Conservation (phyloP, 176 grass and related monocot genomes). For the Saccharum officinarum region DNA sequence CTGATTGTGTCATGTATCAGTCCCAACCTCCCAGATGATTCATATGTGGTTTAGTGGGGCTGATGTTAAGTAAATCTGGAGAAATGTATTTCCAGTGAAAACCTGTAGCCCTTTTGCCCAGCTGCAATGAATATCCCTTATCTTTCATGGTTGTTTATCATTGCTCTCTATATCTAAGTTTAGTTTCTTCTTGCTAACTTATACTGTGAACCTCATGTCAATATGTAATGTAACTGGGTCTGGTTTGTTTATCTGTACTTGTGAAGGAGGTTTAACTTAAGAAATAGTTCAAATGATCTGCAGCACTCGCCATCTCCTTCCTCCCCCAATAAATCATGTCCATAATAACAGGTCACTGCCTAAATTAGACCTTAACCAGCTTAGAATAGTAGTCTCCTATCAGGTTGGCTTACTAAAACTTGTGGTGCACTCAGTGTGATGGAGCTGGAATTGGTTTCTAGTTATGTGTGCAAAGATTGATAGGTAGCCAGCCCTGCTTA, state of each 20-base stretch:
- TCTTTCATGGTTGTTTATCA: slow-evolving; percentile 9
- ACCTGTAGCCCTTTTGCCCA: neutral
- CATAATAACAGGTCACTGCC: neutral
- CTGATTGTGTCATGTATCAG: slow-evolving; percentile 8
- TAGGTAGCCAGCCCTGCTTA: neutral
- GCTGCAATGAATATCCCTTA: neutral
- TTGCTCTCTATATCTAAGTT: neutral
- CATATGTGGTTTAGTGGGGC: neutral
- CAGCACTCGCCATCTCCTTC: neutral
- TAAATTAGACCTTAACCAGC: neutral
- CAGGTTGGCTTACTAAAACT: neutral
- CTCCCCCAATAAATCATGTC: neutral
- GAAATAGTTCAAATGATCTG: neutral
- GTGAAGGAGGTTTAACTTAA: neutral
- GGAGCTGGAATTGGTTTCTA: neutral
- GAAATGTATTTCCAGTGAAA: neutral
- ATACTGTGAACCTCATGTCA: neutral
- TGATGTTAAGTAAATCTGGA: neutral
- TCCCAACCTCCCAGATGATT: neutral
- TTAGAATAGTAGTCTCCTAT: neutral
- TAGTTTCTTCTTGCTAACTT: neutral
- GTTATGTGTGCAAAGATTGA: neutral
- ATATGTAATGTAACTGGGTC: neutral
- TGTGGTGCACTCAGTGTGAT: neutral
- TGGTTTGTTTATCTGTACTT: neutral